Conservation (phyloP, 768 basidiomycete genomes). For the Leccinum incarnatum region DNA sequence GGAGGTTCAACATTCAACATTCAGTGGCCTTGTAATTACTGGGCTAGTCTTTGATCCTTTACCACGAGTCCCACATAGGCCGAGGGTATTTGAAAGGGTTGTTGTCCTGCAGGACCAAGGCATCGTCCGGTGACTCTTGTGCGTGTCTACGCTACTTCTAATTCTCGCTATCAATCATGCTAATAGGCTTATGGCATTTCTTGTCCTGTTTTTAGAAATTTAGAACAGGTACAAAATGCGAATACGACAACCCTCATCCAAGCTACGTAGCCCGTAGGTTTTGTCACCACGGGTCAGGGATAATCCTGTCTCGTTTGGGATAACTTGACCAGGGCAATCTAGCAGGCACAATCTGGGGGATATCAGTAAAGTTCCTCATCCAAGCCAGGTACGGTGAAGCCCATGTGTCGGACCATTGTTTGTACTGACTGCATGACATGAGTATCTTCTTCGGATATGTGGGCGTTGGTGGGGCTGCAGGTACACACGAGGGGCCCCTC, state of each 20-base stretch:
- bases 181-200: neutral
- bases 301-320: neutral
- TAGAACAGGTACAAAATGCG: neutral
- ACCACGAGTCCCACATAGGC: neutral
- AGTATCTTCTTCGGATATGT: slow-evolving; percentile 1
- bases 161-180: neutral
- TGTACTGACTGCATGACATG: slow-evolving; percentile 3
- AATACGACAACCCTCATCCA: neutral
- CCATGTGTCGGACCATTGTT: slow-evolving; percentile 7
- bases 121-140: neutral
- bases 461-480: neutral
- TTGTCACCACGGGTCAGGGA: neutral
- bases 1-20: neutral
- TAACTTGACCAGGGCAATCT: neutral
- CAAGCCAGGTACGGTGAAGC: slow-evolving; percentile 11
- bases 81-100: neutral
- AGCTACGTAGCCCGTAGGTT: neutral
- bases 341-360: slow-evolving; percentile 15
- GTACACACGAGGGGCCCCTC: neutral
- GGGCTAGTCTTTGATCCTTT: neutral
- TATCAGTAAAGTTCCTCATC: slow-evolving; percentile 1
- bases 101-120: neutral
- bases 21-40: neutral
- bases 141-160: neutral
- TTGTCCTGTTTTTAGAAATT: neutral